Evolutionary conservation across 768 basidiomycete genomes (phyloP).

Genomic region (Steccherinum ochraceum): DNA sequence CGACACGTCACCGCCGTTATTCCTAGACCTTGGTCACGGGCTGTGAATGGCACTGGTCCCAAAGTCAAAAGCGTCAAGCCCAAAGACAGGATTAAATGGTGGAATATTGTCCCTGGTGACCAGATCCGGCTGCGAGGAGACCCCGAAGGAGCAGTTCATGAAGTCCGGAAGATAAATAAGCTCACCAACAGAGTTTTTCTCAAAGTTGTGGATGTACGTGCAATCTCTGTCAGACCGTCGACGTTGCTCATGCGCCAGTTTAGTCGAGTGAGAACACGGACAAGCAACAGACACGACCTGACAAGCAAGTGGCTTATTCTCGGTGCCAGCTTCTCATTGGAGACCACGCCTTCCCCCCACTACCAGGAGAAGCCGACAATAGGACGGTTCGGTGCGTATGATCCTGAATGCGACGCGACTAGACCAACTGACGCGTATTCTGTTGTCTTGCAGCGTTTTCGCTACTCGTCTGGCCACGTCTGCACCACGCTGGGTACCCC

Average conservation of each 20-base stretch:
- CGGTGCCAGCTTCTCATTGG: constrained; percentile 76
- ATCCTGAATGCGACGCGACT: not conserved
- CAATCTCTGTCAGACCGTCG: not conserved
- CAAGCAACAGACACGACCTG: constrained; percentile 8
- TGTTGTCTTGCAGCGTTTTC: constrained; percentile 50
- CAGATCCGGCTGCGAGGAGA: constrained; percentile 67
- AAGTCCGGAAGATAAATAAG: constrained; percentile 70
- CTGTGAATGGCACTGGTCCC: constrained; percentile 35
- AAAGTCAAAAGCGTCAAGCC: constrained; percentile 48
- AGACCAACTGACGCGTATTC: not conserved
- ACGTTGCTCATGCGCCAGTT: not conserved
- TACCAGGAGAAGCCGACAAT: not conserved
- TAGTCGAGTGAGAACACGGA: constrained; percentile 5
- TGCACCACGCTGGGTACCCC: constrained; percentile 51
- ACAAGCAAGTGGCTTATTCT: constrained; percentile 58
- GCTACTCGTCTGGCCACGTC: constrained; percentile 65
- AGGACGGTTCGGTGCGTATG: constrained; percentile 12
- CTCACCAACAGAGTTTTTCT: constrained; percentile 63
- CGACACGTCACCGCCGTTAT: constrained; percentile 54
- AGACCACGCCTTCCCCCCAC: constrained; percentile 51
- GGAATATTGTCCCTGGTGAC: constrained; percentile 88
- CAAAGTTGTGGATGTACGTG: constrained; percentile 29
- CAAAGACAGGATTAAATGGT: constrained; percentile 71
- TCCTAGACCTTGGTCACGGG: constrained; percentile 47
- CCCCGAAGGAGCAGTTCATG: constrained; percentile 48